Base-by-base conservation (phyloP, 768 basidiomycete species). In the Krasilnikovozyma curviuscula region DNA sequence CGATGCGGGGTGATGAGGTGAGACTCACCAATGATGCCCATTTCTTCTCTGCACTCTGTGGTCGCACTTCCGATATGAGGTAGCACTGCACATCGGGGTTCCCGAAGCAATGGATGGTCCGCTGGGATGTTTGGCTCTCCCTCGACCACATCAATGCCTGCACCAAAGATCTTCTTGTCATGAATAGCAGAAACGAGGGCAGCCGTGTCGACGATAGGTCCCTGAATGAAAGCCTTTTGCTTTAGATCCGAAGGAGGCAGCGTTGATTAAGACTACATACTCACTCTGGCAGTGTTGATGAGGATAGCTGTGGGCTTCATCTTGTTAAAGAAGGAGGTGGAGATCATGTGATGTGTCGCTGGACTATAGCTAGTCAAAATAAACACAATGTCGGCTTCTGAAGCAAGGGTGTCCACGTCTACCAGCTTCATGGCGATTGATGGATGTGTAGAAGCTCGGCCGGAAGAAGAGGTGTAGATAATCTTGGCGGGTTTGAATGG, bases 51-150 rank as follows among this genome's bases (percentile, higher is more conserved):
- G 2, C 86, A 85, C 65, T 93, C 82, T 9, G 75, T 67, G 14
- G 88, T 89, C 3, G 83, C 89, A 54, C 83, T 85, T 18, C 76
- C 93, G 43, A 98, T 78, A 58, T 98, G 91, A 0, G 91, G 91
- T 27, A 98, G 54, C 10, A 91, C 72, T 7, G 80, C 70, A 79
- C 83, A 85, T 76, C 75, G 73, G 14, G 78, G 77, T 46, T 83
- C 76, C 57, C 73, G 75, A 38, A 91, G 75, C 40, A 98, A 63
- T 3, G 81, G 78, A 61, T 98, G 88, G 53, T 81, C 78, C 2
- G 66, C 61, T 1, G 65, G 56, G 24, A 98, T 70, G 38, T 78
- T 64, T 0, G 89, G 89, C 61, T 97, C 89, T 18, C 86, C 86
- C 55, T 86, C 83, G 7, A 95, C 77, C 30, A 97, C 91, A 62